These are phyloP conservation scores for Ophiosphaerella korrae DNA, from an alignment of 2,329 filamentous ascomycete genomes.

Conservation along the genomic window DNA sequence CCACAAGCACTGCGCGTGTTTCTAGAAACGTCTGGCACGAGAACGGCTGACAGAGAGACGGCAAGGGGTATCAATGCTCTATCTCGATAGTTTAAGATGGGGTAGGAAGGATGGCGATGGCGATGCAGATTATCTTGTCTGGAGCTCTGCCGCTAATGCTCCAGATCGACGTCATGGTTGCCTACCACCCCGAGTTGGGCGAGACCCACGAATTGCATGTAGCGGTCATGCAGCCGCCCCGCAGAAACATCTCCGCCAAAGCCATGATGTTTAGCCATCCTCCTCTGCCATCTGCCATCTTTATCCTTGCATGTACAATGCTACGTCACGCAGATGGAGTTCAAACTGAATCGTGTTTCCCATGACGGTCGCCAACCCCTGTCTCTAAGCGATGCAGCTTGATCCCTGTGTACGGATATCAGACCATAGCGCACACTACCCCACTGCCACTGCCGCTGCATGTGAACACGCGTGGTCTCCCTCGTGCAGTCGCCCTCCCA, in stretches of 20 bases:
- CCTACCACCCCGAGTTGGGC: slow-evolving; percentile 3
- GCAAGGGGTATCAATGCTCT: no score
- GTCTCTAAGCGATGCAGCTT: neutral
- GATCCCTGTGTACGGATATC: slow-evolving; percentile 14
- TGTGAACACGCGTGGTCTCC: slow-evolving; percentile 2
- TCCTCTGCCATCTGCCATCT: no score
- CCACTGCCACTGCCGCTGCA: neutral
- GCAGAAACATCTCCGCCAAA: neutral
- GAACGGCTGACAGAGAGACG: no score
- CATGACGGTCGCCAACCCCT: slow-evolving; percentile 9
- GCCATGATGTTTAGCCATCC: no score
- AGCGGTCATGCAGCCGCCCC: neutral
- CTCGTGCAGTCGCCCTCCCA: neutral
- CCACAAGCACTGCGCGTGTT: slow-evolving; percentile 14
- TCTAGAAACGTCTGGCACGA: no score
- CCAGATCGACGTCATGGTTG: slow-evolving; percentile 25
- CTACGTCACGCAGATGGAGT: no score
- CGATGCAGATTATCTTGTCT: slow-evolving; percentile 18
- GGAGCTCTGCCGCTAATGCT: slow-evolving; percentile 19
- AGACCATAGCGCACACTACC: neutral
- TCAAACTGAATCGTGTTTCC: neutral
- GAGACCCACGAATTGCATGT: slow-evolving; percentile 7
- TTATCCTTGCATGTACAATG: no score
- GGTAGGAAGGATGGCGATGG: slow-evolving; percentile 2
- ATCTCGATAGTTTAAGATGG: neutral